Percentiles rank a stretch among this genome's conserved stretches.
These are phyloP conservation scores for Trichoderma polysporum DNA, from an alignment of 2,329 filamentous ascomycete species.

Conservation along the genomic window DNA sequence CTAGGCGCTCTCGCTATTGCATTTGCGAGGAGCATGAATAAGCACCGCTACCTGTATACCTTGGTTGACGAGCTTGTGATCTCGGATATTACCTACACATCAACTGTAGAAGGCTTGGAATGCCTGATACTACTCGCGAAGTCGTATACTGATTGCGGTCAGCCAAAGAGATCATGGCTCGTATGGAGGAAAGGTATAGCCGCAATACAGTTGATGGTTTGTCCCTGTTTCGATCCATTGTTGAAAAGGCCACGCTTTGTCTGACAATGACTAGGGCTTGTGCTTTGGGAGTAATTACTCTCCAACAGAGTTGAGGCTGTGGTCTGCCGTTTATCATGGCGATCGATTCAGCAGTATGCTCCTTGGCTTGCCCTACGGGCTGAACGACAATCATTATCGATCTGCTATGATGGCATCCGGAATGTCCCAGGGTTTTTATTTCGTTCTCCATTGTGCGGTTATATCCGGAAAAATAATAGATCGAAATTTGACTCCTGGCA, in stretches of 20 bases:
- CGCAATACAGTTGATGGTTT: conserved; percentile 44
- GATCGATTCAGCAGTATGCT: conserved; percentile 46
- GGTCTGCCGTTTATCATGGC: conserved; percentile 29
- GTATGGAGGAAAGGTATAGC: conserved; percentile 41
- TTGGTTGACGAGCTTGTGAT: conserved; percentile 42
- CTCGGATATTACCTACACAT: conserved; percentile 41
- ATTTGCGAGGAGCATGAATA: conserved; percentile 37
- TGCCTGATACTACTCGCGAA: conserved; percentile 43
- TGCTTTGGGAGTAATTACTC: conserved; percentile 1
- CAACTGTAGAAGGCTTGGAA: conserved; percentile 44
- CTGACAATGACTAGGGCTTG: conserved; percentile 16
- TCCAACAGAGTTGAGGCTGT: conserved; percentile 29
- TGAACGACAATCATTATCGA: conserved; percentile 22
- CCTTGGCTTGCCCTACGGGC: conserved; percentile 38
- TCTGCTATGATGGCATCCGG: background rate
- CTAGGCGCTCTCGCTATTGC: conserved; percentile 39
- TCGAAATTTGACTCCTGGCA: conserved; percentile 36
- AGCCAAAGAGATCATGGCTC: conserved; percentile 44
- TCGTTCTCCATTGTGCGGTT: conserved; percentile 31
- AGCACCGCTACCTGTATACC: conserved; percentile 33
- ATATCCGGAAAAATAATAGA: conserved; percentile 45
- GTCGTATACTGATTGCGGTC: conserved; percentile 44
- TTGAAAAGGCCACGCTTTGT: too few relatives aligned
- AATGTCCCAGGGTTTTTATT: conserved; percentile 19
- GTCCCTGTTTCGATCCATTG: conserved; percentile 22